A percentile compares a stretch with the other conserved stretches of the same genome.
These are phyloP conservation scores for Elaeagnus macrophylla DNA, from an alignment of 306 rosid species.

Conservation along the genomic window DNA sequence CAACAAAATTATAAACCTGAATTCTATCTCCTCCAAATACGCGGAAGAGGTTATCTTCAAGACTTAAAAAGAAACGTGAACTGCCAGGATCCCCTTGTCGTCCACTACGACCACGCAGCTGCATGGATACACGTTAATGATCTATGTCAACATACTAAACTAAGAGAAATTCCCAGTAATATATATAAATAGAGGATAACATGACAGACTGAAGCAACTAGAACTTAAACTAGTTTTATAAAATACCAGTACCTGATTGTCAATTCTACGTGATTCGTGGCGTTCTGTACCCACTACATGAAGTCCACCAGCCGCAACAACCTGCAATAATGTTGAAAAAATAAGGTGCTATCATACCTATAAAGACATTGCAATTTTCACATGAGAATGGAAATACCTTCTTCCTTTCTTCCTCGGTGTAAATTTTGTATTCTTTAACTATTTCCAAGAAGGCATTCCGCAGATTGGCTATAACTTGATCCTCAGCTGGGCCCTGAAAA, in stretches of 20 bases:
- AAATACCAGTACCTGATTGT: conserved; percentile 69
- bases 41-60: conserved; percentile 92
- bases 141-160: conserved; percentile 1
- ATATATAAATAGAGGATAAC: too few species aligned
- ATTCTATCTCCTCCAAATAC: conserved; percentile 95
- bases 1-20: conserved; percentile 47
- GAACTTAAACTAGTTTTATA: conserved; percentile 4
- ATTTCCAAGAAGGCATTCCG: conserved; percentile 71
- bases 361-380: conserved; percentile 13
- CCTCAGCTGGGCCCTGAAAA: conserved; percentile 82
- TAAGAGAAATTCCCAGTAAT: too few species aligned
- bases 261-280: conserved; percentile 89
- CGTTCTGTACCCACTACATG: conserved; percentile 96
- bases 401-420: conserved; percentile 80
- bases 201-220: not conserved
- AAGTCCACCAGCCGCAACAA: conserved; percentile 91
- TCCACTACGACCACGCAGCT: conserved; percentile 97
- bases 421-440: conserved; percentile 73
- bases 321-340: conserved; percentile 40
- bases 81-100: conserved; percentile 97
- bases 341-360: conserved; percentile 16
- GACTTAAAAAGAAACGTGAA: conserved; percentile 92
- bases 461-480: conserved; percentile 71
- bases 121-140: conserved; percentile 19
- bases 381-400: conserved; percentile 45